These are phyloP conservation scores for Hanseniaspora nectarophila DNA, from an alignment of 805 yeast species.

Conservation along the genomic window DNA sequence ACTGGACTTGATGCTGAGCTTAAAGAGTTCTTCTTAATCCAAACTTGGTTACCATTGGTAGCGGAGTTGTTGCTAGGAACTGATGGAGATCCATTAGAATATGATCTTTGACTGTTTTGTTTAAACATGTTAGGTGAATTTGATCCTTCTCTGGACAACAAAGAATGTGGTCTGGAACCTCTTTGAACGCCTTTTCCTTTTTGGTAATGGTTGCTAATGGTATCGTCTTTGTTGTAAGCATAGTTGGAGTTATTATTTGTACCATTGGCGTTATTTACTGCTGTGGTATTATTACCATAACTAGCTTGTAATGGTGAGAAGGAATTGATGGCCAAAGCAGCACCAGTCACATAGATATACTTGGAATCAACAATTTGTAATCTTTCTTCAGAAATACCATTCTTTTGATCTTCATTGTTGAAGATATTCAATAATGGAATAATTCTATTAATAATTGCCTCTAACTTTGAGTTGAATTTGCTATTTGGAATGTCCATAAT, in stretches of 20 bases:
- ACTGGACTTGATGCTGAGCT: slow-evolving; percentile 3
- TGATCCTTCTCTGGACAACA: slow-evolving; percentile 5
- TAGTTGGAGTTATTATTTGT: not conserved
- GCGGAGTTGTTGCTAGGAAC: not conserved
- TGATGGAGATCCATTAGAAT: slow-evolving; percentile 5
- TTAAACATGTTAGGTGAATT: slow-evolving; percentile 3
- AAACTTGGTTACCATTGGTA: not conserved
- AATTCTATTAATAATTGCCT: slow-evolving; percentile 9
- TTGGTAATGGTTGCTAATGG: not conserved
- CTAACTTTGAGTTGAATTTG: slow-evolving; percentile 5
- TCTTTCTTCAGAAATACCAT: not conserved
- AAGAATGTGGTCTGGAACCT: slow-evolving; percentile 8
- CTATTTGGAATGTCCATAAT: slow-evolving; percentile 6
- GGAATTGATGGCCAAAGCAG: not conserved
- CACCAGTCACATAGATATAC: not conserved
- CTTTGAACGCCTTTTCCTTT: slow-evolving; percentile 2
- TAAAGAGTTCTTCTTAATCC: slow-evolving; percentile 3
- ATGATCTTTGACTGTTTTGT: slow-evolving; percentile 1
- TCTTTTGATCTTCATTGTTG: not conserved
- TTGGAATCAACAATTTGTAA: slow-evolving; percentile 2
- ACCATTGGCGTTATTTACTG: not conserved
- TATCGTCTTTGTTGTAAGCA: not conserved
- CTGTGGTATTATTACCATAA: not conserved
- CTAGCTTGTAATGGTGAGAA: not conserved
- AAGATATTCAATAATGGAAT: slow-evolving; percentile 4